Conservation (phyloP, 495 filamentous ascomycete genomes). For the Penicillium nucicola region DNA sequence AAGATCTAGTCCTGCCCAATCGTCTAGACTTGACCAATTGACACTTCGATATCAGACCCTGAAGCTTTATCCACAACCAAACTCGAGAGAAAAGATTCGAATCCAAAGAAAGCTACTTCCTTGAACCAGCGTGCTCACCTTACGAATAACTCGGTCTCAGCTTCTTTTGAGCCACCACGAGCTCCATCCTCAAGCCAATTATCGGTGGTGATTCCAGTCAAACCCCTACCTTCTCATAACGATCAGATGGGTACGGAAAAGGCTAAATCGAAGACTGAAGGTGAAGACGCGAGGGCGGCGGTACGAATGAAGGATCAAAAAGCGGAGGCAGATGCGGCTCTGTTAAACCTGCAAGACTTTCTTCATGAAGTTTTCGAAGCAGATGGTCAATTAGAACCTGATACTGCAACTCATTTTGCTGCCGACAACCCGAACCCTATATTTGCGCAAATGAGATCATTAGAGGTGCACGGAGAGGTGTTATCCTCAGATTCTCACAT, state of each 20-base stretch:
- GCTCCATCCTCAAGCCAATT: conserved; percentile 26
- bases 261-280: conserved; percentile 27
- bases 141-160: conserved; percentile 18
- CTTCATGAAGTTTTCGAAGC: conserved; percentile 74
- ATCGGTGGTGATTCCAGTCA: conserved; percentile 38
- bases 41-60: conserved; percentile 33
- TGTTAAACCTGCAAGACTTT: conserved; percentile 63
- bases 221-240: conserved; percentile 24
- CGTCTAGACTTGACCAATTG: background rate
- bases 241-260: conserved; percentile 24
- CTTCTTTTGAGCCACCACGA: conserved; percentile 12
- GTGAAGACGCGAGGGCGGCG: conserved; percentile 24
- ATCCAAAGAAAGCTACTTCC: conserved; percentile 13
- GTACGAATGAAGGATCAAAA: conserved; percentile 61
- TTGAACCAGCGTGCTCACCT: conserved; percentile 21
- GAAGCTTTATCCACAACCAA: conserved; percentile 27
- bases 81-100: conserved; percentile 14
- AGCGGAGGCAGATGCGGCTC: conserved; percentile 71
- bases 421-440: conserved; percentile 32
- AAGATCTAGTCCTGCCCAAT: conserved; percentile 16
- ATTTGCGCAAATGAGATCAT: conserved; percentile 38
- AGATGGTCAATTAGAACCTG: conserved; percentile 63
- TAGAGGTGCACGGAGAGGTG: conserved; percentile 55
- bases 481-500: conserved; percentile 62
- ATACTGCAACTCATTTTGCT: conserved; percentile 34